Base-by-base conservation (phyloP, 768 basidiomycete genomes). In the Pleurotus ostreatus region DNA sequence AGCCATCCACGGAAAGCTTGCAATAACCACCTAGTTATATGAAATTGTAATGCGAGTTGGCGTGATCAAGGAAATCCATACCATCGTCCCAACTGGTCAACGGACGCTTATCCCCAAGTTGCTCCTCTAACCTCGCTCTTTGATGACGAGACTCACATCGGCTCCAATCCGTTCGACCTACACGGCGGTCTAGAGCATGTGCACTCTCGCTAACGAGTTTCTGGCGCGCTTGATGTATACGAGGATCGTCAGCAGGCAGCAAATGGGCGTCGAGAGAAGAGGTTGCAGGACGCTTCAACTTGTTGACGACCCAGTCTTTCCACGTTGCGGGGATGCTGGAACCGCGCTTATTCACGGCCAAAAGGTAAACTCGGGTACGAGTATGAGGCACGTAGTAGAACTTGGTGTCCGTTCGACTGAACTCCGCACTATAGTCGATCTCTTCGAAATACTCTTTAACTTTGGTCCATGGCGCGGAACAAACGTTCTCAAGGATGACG, bases 401-500 rank as follows among this genome's bases (percentile, higher is more conserved):
- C 67, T 95, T 96, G 20, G 88, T 91, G 63, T 93, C 94, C 62
- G 92, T 83, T 46, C 90, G 81, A 20, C 80, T 65, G 54, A 70
- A 82, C 13, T 77, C 71, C 0, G 95, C 92, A 59, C 84, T 86
- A 69, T 97, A 98, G 4, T 82, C 80, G 49, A 83, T 81, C 41
- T 81, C 73, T 60, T 80, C 84, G 61, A 97, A 96, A 60, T 91
- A 86, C 43, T 83, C 71, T 54, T 80, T 76, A n/a, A 96, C 92
- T 30, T 75, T 71, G 1, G 71, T 69, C 94, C 95, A 98, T 4
- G 95, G 94, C 0, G 95, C 95, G 46, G 82, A 80, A 65, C 89
- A 93, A 34, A 98, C 95, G 65, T 98, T 98, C 68, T 98, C 95
- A 16, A 97, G 78, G 61, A 98, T 89, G 63, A 97, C 92, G n/a